Conservation (phyloP, 2,329 filamentous ascomycete species). For the Sporothrix schenckii region DNA sequence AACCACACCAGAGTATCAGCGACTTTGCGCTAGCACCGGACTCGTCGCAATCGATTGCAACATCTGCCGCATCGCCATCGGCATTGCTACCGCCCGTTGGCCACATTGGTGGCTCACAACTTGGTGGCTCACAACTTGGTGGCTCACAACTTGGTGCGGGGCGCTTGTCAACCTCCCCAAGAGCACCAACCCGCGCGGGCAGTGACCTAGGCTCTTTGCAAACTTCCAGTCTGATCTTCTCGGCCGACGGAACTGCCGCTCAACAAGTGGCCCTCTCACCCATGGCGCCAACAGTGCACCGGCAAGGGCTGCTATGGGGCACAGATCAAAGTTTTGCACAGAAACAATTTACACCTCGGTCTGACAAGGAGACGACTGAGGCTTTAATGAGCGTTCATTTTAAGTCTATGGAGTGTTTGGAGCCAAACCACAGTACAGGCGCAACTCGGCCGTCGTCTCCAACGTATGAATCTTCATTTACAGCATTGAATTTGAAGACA, state of each 20-base stretch:
- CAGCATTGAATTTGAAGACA: slow-evolving; percentile 37
- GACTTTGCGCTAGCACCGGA: neutral
- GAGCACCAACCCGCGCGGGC: neutral
- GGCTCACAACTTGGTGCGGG: neutral
- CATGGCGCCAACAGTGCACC: neutral
- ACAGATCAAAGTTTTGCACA: slow-evolving; percentile 67
- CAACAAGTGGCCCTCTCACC: neutral
- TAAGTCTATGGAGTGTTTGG: slow-evolving; percentile 60
- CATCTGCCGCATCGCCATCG: neutral
- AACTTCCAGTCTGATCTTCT: neutral
- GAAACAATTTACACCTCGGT: slow-evolving; percentile 57
- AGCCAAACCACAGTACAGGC: slow-evolving; percentile 59
- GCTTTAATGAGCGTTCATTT: slow-evolving; percentile 59
- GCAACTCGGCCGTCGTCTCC: slow-evolving; percentile 65
- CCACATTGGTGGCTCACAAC: neutral
- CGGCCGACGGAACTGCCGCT: neutral
- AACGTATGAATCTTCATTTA: slow-evolving; percentile 37
- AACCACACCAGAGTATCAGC: slow-evolving; percentile 39
- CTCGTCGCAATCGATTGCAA: neutral
- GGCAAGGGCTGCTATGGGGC: slow-evolving; percentile 50
- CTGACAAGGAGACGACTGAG: slow-evolving; percentile 61
- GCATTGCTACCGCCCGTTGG: slow-evolving; percentile 4
- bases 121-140: no score
- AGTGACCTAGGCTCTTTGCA: neutral
- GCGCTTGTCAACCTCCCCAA: neutral